Conservation (phyloP, 495 filamentous ascomycete species). For the Annulohypoxylon bovei region DNA sequence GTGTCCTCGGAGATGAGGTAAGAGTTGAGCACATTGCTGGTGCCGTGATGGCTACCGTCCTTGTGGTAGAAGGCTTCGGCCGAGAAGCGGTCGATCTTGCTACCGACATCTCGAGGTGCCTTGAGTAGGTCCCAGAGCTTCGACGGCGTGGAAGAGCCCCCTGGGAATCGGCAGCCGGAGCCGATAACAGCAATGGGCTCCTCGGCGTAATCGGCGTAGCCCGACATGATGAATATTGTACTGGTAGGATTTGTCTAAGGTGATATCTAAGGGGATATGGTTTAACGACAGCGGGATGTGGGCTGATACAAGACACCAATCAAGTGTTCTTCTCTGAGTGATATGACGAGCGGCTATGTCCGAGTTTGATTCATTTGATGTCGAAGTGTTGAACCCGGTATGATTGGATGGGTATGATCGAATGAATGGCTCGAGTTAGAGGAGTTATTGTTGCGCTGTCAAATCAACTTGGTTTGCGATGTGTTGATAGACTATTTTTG, state of each 20-base stretch:
- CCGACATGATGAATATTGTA: slow-evolving; percentile 13
- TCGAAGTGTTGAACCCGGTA: not conserved
- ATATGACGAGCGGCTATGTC: slow-evolving; percentile 12
- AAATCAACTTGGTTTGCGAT: slow-evolving; percentile 10
- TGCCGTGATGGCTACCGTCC: slow-evolving; percentile 22
- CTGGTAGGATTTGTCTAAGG: slow-evolving; percentile 1
- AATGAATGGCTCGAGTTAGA: slow-evolving; percentile 13
- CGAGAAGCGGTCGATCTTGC: slow-evolving; percentile 18
- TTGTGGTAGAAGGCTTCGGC: slow-evolving; percentile 44
- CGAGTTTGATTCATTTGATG: slow-evolving; percentile 8
- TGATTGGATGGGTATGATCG: not conserved
- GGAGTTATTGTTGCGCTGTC: slow-evolving; percentile 4
- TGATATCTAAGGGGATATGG: not conserved
- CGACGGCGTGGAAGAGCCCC: not conserved
- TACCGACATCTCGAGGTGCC: slow-evolving; percentile 15
- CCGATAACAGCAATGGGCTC: slow-evolving; percentile 27
- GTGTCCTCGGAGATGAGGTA: slow-evolving; percentile 14
- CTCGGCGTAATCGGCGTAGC: slow-evolving; percentile 11
- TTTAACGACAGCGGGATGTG: slow-evolving; percentile 7
- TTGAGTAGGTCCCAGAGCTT: slow-evolving; percentile 21
- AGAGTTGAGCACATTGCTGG: slow-evolving; percentile 16
- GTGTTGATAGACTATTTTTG: not conserved
- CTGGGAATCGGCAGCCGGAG: slow-evolving; percentile 22
- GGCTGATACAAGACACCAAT: slow-evolving; percentile 5
- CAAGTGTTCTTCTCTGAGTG: slow-evolving; percentile 1